Base-by-base conservation (phyloP, 1,284 basidiomycete species). In the Fomes fomentarius region DNA sequence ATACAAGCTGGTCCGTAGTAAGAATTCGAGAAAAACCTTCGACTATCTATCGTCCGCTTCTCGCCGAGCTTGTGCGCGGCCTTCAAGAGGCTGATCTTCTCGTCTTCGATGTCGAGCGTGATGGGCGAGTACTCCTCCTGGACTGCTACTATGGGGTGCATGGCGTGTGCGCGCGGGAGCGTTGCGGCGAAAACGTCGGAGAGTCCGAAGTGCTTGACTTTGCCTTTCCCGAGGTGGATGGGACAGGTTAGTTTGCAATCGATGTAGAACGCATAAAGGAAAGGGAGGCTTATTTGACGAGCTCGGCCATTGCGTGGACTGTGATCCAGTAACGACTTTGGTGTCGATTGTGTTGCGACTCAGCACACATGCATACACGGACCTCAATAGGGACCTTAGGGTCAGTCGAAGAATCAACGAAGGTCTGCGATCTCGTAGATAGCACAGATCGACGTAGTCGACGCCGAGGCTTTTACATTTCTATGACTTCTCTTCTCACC, bases 91-190 rank as follows among this genome's bases (percentile, higher is more conserved):
- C 70, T 78, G 11, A 81, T 67, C 60, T 80, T 74, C 31, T 71
- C 70, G 46, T 77, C 71, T 61, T 83, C 80, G 57, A 83, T 80
- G 55, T 82, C 75, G 26, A 78, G 72, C 15, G 76, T 76, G 71
- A 85, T 87, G 0, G 86, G 83, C 2, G 81, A 84, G 60, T 81
- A 83, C 66, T 89, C 87, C 28, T 86, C 71, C 68, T 89, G 84
- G 22, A 88, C 70, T 4, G 82, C 84, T 2, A 82, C 68, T 57
- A 89, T 82, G 1, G 82, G 82, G 58, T 83, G 80, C 5, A 85
- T 75, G 15, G 79, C 78, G 57, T 83, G 77, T 4, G 88, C 88
- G 39, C 85, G 81, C 5, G 85, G 78, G 12, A 91, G 76, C 0
- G 84, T 85, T 1, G 69, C 71, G 1, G 79, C 77, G 1, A 79